Evolutionary conservation across 2,329 filamentous ascomycete species (phyloP).

Genomic region (Penicillium nordicum): DNA sequence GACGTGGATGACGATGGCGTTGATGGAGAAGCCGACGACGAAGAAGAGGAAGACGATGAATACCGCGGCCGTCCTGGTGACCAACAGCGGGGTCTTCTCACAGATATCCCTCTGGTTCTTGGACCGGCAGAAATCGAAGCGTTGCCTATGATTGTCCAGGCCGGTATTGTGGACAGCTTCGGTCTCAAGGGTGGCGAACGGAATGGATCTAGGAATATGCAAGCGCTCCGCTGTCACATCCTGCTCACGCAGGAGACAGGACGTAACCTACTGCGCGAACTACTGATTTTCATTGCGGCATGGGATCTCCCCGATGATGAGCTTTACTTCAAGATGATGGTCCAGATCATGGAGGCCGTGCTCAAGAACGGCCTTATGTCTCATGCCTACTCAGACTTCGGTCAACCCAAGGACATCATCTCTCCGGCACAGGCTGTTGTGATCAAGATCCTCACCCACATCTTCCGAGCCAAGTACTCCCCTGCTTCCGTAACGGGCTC

Average conservation of each 20-base stretch:
- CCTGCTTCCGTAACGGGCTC: constrained; percentile 47
- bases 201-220: constrained; percentile 68
- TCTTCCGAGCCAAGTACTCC: constrained; percentile 66
- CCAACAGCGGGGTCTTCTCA: constrained; percentile 71
- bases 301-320: constrained; percentile 95
- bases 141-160: constrained; percentile 95
- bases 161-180: constrained; percentile 82
- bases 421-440: constrained; percentile 92
- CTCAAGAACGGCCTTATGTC: constrained; percentile 85
- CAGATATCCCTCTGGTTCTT: constrained; percentile 89
- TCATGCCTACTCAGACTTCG: constrained; percentile 85
- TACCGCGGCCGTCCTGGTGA: constrained; percentile 51
- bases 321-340: constrained; percentile 93
- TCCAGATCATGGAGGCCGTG: constrained; percentile 91
- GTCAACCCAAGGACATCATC: constrained; percentile 92
- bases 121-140: constrained; percentile 95
- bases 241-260: constrained; percentile 87
- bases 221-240: constrained; percentile 85
- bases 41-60: constrained; percentile 52
- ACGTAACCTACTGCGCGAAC: constrained; percentile 80
- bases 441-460: constrained; percentile 83
- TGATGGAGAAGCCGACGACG: constrained; percentile 49
- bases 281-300: constrained; percentile 92
- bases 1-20: constrained; percentile 51
- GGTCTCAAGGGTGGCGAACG: constrained; percentile 63